Evolutionary conservation across 352 stramenopile species (phyloP).

Genomic region (Phytopythium ostracodes): DNA sequence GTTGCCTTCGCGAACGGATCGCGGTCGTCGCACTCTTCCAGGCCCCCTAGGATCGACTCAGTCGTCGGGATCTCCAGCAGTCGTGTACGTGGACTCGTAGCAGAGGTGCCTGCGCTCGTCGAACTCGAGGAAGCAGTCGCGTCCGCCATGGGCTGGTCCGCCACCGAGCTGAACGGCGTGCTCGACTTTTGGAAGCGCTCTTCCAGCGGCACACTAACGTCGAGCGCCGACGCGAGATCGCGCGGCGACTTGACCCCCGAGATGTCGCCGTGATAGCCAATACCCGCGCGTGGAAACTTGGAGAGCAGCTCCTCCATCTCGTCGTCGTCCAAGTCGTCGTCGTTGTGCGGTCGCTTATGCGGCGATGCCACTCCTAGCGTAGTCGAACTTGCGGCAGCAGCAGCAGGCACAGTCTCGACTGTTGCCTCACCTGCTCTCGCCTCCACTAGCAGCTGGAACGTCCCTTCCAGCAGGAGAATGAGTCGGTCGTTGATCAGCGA

Average conservation of each 20-base stretch:
- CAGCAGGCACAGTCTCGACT: not conserved
- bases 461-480: constrained; percentile 55
- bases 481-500: constrained; percentile 43
- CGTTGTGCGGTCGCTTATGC: constrained; percentile 53
- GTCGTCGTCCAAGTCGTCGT: constrained; percentile 47
- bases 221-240: constrained; percentile 35
- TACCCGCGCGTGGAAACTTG: constrained; percentile 66
- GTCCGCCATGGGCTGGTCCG: constrained; percentile 45
- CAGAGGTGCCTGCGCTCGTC: not conserved
- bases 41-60: constrained; percentile 73
- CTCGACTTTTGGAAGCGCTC: constrained; percentile 80
- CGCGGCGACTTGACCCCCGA: constrained; percentile 46
- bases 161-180: constrained; percentile 65
- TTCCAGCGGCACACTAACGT: constrained; percentile 45
- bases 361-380: not conserved
- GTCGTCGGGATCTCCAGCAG: constrained; percentile 58
- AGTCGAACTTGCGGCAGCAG: not conserved
- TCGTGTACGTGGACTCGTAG: constrained; percentile 13
- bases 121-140: constrained; percentile 15
- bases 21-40: constrained; percentile 77
- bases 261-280: constrained; percentile 75
- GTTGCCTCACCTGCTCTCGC: constrained; percentile 4
- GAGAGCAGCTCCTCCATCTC: constrained; percentile 55
- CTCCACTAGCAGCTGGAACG: constrained; percentile 46
- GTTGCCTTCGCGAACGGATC: constrained; percentile 67